Base-by-base conservation (phyloP, 2,329 filamentous ascomycete species). In the Trichocomaceae sp. region DNA sequence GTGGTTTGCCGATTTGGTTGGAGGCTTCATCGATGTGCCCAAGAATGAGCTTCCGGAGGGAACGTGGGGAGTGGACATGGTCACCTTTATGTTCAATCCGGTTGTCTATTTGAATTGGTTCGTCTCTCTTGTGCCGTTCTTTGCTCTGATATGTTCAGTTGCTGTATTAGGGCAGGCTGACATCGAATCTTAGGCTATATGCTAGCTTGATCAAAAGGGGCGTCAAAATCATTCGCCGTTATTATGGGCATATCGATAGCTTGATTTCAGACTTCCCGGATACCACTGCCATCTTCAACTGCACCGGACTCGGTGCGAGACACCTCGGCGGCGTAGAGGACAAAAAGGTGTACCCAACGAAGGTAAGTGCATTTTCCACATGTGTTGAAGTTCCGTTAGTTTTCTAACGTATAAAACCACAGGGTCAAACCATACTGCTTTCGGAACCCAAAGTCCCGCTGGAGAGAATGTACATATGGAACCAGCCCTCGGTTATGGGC, bases 251-350 rank as follows among this genome's bases (percentile, higher is more conserved):
- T 41, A 44, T 56, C n/a, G 54, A 56, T 41, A 42, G 45, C 23
- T 10, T 56, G 50, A 5, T 48, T 15, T 49, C 54, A 17, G 54
- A 56, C 45, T 56, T 52, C 26, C 49, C 54, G 9, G n/a, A 56
- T 39, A 52, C 50, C 31, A n/a, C 50, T 49, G 54, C 54, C n/a
- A 20, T 56, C 13, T 56, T 56, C 50, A 56, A 56, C n/a, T 56
- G 54, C 19, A 56, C 54, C 5, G 54, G 54, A 3, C 37, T 56
- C 10, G 54, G 54, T 15, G 49, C 54, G 20, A 48, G 54, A 15
- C 15, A 48, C 35, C 45, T 56, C 1, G 54, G 54, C 22, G 54
- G 54, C 29, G 54, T 56, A 0, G 19, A 52, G 19, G 54, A 56
- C 23, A 17, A 45, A 19, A 56, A 56, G 2, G 50, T 56, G 29